Conservation (phyloP, 169 alveolate species). For the Cryptosporidium sp. region DNA sequence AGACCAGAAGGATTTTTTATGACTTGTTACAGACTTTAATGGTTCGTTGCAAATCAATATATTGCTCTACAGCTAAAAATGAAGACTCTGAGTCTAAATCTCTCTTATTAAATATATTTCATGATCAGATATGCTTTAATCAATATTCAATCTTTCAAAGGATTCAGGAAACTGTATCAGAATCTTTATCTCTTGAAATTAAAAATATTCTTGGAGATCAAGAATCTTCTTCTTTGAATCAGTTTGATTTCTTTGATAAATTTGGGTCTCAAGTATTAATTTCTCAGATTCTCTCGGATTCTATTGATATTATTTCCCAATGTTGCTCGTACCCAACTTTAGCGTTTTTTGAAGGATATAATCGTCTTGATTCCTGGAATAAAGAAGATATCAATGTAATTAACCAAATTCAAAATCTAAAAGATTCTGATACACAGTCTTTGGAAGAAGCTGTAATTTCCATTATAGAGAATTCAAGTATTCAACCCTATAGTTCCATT, state of each 20-base stretch:
- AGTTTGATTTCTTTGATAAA: neutral
- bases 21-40: neutral
- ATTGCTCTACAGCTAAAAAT: neutral
- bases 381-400: neutral
- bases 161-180: slow-evolving; percentile 13
- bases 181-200: neutral
- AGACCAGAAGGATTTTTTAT: slow-evolving; percentile 1
- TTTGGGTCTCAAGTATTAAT: slow-evolving; percentile 23
- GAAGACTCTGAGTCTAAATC: neutral
- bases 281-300: slow-evolving; percentile 43
- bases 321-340: slow-evolving; percentile 67
- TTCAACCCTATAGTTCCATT: slow-evolving; percentile 46
- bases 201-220: neutral
- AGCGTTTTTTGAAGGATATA: slow-evolving; percentile 58
- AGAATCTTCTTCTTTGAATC: neutral
- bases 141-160: slow-evolving; percentile 39
- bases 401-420: neutral
- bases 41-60: slow-evolving; percentile 15
- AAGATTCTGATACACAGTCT: neutral
- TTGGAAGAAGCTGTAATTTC: slow-evolving; percentile 1
- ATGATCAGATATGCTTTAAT: neutral
- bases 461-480: neutral
- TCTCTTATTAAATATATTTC: neutral
- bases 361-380: slow-evolving; percentile 14
- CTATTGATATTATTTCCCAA: slow-evolving; percentile 57